Conservation (phyloP, 2,329 filamentous ascomycete genomes). For the Ascochyta rabiei region DNA sequence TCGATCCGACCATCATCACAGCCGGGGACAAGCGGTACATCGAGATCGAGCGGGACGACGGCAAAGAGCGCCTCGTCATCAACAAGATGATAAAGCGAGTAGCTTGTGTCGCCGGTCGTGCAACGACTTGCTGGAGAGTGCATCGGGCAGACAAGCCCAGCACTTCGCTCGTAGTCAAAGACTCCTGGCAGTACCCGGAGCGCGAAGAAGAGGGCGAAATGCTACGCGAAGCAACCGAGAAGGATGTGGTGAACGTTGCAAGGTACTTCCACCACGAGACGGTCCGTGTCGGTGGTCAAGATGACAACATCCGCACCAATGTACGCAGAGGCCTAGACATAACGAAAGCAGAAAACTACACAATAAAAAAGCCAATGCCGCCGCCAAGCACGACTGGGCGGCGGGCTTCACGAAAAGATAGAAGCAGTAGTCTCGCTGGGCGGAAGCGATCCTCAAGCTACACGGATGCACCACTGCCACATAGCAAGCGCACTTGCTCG, state of each 20-base stretch:
- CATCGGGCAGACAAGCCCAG: neutral
- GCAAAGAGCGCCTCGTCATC: constrained; percentile 25
- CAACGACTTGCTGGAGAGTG: constrained; percentile 24
- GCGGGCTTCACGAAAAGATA: neutral
- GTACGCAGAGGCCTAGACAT: constrained; percentile 42
- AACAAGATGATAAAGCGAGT: constrained; percentile 22
- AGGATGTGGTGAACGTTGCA: constrained; percentile 49
- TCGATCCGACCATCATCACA: constrained; percentile 52
- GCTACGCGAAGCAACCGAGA: constrained; percentile 45
- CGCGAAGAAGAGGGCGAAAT: constrained; percentile 52
- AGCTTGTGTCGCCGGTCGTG: constrained; percentile 21
- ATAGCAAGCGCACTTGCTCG: constrained; percentile 23
- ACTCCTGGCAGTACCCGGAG: constrained; percentile 53
- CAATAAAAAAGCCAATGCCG: constrained; percentile 28
- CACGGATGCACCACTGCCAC: constrained; percentile 13
- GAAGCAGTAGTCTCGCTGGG: neutral
- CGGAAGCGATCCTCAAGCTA: constrained; percentile 15
- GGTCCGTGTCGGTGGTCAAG: constrained; percentile 41
- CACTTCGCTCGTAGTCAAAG: constrained; percentile 52
- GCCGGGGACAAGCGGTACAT: constrained; percentile 46
- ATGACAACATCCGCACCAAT: constrained; percentile 47
- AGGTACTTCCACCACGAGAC: constrained; percentile 54
- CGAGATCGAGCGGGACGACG: constrained; percentile 46
- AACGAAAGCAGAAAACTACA: constrained; percentile 44
- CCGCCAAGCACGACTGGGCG: constrained; percentile 12